Evolutionary conservation across 768 basidiomycete genomes (phyloP), one percentile per base, ranked within the genome.

Genomic region (Pleurotus pulmonarius): DNA sequence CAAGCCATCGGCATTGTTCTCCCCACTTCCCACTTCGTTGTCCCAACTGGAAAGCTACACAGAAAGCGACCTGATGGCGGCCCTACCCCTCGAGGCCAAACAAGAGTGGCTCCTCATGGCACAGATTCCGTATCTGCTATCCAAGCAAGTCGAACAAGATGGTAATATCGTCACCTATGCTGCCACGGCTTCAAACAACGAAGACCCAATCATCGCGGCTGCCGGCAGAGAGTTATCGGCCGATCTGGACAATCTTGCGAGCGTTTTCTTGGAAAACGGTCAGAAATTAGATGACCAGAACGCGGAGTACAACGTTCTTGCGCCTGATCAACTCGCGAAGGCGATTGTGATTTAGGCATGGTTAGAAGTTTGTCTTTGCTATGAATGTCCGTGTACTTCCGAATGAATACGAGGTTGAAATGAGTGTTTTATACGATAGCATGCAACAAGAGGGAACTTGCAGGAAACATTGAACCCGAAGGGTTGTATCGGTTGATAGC

Each of bases 81-180:
- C 69, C n/a, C 62, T 69, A 18, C 69, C 69, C 0, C 46, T 68
- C 41, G 29, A 59, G 16, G 29, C 47, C 15, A 60, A 56, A 3
- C 45, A 41, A 34, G 61, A 68, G 34, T 70, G 69, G 69, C 46
- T 70, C 18, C 29, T 68, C 44, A 64, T 65, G 63, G 63, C 67
- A 8, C 68, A 69, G 39, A 56, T 70, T 5, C 68, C 68, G 12
- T 70, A 67, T 40, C 49, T 70, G 39, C 55, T 70, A 39, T 64
- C 63, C 15, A 63, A 60, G 12, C 61, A 65, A 48, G 65, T 65
- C 4, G 55, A 62, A n/a, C 63, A 64, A 20, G 59, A 64, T 12
- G 55, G 57, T 34, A 69, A 56, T 20, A 64, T 69, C 47, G 55
- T 65, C 24, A 49, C 62, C 34, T 70, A 65, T 49, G 68, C 69